Percentiles rank a stretch among this genome's conserved stretches.
These are phyloP conservation scores for Hypoxylon sp. DNA, from an alignment of 2,329 filamentous ascomycete genomes.

Conservation along the genomic window DNA sequence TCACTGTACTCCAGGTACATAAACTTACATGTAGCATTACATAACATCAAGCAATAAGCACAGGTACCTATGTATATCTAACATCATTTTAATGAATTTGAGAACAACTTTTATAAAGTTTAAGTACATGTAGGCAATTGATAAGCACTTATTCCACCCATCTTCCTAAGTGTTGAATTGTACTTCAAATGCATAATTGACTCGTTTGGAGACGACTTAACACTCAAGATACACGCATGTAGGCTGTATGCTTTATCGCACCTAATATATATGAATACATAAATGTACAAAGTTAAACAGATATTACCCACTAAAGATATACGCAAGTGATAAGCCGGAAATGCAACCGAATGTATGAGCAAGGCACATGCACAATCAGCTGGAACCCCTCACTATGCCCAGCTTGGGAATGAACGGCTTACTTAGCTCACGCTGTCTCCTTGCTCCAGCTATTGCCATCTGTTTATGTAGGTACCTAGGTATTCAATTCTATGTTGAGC, in stretches of 20 bases:
- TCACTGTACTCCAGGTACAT: too few species aligned
- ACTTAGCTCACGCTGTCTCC: too few species aligned
- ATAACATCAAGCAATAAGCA: not conserved
- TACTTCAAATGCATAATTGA: conserved; percentile 4
- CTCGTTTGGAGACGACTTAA: conserved; percentile 2
- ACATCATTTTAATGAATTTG: too few species aligned
- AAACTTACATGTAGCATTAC: not conserved
- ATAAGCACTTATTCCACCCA: not conserved
- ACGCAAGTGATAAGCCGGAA: conserved; percentile 20
- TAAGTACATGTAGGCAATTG: conserved; percentile 9
- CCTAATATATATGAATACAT: not conserved
- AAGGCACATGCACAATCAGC: conserved; percentile 30
- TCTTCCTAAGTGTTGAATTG: not conserved
- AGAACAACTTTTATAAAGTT: too few species aligned
- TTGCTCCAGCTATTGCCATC: too few species aligned
- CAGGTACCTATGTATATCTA: not conserved
- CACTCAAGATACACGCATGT: too few species aligned
- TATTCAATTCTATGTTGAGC: conserved; percentile 9
- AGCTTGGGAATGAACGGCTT: conserved; percentile 19
- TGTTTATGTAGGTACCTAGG: too few species aligned
- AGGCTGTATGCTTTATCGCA: too few species aligned
- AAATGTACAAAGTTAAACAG: not conserved
- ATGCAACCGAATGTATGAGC: conserved; percentile 23
- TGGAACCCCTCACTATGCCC: conserved; percentile 19
- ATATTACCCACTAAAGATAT: conserved; percentile 2